Conservation (phyloP, 2,329 filamentous ascomycete genomes). For the Monosporascus sp. region DNA sequence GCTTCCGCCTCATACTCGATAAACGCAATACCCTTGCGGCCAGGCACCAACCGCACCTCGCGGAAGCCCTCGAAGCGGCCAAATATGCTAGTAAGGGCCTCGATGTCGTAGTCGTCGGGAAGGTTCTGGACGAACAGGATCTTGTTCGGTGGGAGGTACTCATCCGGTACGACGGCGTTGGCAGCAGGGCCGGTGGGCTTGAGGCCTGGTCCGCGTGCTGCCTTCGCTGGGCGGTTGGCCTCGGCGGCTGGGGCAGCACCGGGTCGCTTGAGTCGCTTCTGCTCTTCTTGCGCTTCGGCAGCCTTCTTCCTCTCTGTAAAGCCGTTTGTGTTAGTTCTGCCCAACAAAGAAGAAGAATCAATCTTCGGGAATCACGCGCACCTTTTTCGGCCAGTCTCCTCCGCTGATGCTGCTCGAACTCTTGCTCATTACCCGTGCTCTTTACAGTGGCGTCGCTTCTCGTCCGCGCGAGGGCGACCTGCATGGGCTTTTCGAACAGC, state of each 20-base stretch:
- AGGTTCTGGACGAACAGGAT: conserved; percentile 92
- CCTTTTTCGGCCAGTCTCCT: conserved; percentile 85
- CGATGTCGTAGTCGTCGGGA: conserved; percentile 79
- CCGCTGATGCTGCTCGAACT: conserved; percentile 81
- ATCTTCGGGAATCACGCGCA: conserved; percentile 34
- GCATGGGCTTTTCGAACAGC: conserved; percentile 87
- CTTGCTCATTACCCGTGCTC: conserved; percentile 66
- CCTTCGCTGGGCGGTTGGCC: conserved; percentile 59
- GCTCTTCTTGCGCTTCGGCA: conserved; percentile 69
- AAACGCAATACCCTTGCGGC: conserved; percentile 84
- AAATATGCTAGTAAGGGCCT: conserved; percentile 75
- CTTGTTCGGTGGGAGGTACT: conserved; percentile 96
- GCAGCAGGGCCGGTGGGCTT: conserved; percentile 67
- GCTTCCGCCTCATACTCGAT: conserved; percentile 92
- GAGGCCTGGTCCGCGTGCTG: conserved; percentile 65
- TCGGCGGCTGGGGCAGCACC: conserved; percentile 39
- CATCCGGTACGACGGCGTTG: conserved; percentile 81
- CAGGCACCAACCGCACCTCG: conserved; percentile 85
- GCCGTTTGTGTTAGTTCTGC: not conserved
- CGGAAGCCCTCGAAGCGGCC: conserved; percentile 88
- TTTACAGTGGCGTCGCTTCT: conserved; percentile 84
- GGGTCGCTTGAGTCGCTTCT: conserved; percentile 68
- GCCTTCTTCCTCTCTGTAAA: conserved; percentile 69
- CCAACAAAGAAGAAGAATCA: not conserved
- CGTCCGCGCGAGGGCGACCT: conserved; percentile 73